A percentile compares a stretch with the other conserved stretches of the same genome.
Evolutionary conservation across 139 green algal genomes (phyloP).

Genomic region (Haematococcus sp.): DNA sequence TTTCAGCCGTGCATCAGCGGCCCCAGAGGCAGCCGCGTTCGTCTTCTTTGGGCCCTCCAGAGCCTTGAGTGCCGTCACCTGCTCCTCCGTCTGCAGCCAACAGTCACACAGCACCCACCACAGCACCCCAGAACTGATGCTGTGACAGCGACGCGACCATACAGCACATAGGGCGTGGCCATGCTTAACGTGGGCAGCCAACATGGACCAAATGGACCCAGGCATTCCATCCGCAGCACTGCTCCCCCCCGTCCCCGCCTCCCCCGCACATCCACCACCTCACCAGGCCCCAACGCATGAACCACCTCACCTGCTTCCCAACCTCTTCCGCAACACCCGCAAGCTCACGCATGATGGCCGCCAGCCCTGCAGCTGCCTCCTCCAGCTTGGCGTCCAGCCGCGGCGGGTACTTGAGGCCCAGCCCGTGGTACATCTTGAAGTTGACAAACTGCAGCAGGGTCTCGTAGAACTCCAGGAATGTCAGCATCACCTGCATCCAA

Average conservation of each 20-base stretch:
- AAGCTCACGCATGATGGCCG: slow-evolving; percentile 76
- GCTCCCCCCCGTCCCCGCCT: too few relatives aligned
- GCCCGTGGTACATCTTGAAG: slow-evolving; percentile 94
- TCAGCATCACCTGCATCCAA: slow-evolving; percentile 88
- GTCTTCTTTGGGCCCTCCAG: background rate
- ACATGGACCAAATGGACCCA: too few relatives aligned
- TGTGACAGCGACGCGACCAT: too few relatives aligned
- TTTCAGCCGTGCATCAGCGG: slow-evolving; percentile 12
- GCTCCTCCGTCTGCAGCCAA: background rate
- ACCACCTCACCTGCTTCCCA: background rate
- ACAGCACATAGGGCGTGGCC: too few relatives aligned
- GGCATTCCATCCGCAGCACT: too few relatives aligned
- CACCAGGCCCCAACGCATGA: background rate
- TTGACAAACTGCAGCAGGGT: slow-evolving; percentile 92
- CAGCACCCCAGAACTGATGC: too few relatives aligned
- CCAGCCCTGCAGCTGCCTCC: slow-evolving; percentile 66
- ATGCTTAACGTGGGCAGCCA: too few relatives aligned
- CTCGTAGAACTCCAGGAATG: slow-evolving; percentile 98
- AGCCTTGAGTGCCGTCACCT: slow-evolving; percentile 3
- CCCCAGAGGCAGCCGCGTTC: slow-evolving; percentile 5
- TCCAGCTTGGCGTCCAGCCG: slow-evolving; percentile 77
- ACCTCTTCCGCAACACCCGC: slow-evolving; percentile 35
- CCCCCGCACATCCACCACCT: too few relatives aligned
- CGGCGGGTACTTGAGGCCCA: slow-evolving; percentile 86
- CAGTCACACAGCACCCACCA: too few relatives aligned